A percentile compares a stretch with the other conserved stretches of the same genome.
Evolutionary conservation across 2,329 filamentous ascomycete genomes (phyloP).

Genomic region (Neobulgaria alba): DNA sequence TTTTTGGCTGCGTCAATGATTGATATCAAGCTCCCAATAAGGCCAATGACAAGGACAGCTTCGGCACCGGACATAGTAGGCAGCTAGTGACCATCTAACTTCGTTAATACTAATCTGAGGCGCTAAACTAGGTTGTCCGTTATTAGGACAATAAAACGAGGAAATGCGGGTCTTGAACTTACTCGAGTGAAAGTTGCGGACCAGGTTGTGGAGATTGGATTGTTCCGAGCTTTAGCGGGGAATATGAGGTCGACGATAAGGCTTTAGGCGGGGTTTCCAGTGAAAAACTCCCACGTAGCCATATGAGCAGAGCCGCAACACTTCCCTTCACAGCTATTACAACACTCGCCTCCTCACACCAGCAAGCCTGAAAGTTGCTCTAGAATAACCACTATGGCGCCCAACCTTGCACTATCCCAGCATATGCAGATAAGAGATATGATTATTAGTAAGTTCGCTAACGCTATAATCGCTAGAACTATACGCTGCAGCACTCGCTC

Average conservation of each 20-base stretch:
- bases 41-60: constrained; percentile 19
- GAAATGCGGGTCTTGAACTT: too few species aligned
- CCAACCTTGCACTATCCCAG: constrained; percentile 11
- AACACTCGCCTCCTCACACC: not conserved
- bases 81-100: too few species aligned
- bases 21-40: constrained; percentile 25
- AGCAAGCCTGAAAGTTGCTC: not conserved
- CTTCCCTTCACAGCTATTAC: not conserved
- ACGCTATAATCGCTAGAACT: constrained; percentile 2
- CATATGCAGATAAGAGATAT: constrained; percentile 9
- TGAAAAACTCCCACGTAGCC: too few species aligned
- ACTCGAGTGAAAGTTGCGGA: too few species aligned
- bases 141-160: too few species aligned
- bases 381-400: constrained; percentile 3
- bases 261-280: too few species aligned
- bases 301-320: constrained; percentile 7
- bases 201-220: too few species aligned
- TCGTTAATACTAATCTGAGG: too few species aligned
- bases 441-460: constrained; percentile 10
- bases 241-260: too few species aligned
- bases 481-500: constrained; percentile 9
- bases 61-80: constrained; percentile 23
- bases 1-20: constrained; percentile 24
- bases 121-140: too few species aligned
- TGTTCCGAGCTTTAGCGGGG: too few species aligned